Evolutionary conservation across 1,139 yeast species (phyloP), one percentile per base, ranked within the genome.

Genomic region (Candida freyschussii): DNA sequence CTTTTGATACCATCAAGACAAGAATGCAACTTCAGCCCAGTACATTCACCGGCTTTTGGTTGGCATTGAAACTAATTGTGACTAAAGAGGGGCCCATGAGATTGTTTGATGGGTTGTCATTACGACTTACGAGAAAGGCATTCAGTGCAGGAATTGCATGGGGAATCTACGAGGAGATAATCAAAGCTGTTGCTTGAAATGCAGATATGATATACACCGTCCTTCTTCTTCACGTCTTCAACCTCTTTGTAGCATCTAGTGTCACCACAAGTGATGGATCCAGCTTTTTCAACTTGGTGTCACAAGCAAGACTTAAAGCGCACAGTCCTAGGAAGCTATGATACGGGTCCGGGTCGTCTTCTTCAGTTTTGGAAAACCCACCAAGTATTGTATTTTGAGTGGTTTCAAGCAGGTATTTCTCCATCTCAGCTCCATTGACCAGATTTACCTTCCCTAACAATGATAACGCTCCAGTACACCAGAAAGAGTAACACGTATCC

Each of bases 91-190:
- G 86, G 1, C 41, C 70, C 11, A 47, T 60, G 18, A 73, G 80
- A 34, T 63, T 91, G 34, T 87, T 91, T 55, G 78, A 86, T 53
- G 98, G 98, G 0, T 62, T 91, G 26, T 75, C 89, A 27, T 66
- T 91, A 45, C 65, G 98, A 41, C 67, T 91, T 34, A 69, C 84
- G 4, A 69, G 98, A 48, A 91, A 91, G 57, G 96, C 94, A 0
- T 59, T 85, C 38, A 81, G 95, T 57, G 91, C 97, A 0, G 96
- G 96, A 2, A 87, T 91, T 39, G 87, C 96, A 33, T 91, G 98
- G 98, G 85, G 95, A 44, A 80, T 91, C 19, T 91, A 89, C 55
- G 98, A 89, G 58, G 96, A 91, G 55, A 41, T 41, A 16, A 29
- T 41, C 25, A 41, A 39, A n/a, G n/a, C n/a, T n/a, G n/a, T n/a